Percentiles rank a stretch among this genome's conserved stretches.
phyloP scores from a whole-genome alignment of 2,329 filamentous ascomycete species.

The Dryadomyces sulphureus region DNA sequence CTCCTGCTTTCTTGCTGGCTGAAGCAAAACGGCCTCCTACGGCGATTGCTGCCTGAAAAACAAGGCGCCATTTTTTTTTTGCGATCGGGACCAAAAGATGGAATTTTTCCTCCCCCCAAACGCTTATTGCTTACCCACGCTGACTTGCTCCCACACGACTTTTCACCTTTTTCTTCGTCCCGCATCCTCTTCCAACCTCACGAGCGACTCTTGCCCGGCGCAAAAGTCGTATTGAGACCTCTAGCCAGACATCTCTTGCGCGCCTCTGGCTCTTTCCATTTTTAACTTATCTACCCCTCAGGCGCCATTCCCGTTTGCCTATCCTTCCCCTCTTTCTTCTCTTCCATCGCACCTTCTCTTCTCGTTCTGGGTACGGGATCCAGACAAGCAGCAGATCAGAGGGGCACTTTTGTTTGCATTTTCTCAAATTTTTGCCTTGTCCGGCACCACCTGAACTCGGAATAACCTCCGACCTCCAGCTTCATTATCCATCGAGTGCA shows the following conservation, averaged over 20 bases:
- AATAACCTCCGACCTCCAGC: not conserved
- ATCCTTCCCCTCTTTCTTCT: too few species aligned
- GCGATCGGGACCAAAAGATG: not conserved
- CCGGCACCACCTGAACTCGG: not conserved
- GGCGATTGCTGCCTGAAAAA: not conserved
- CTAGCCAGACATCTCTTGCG: not conserved
- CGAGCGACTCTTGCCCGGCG: conserved; percentile 5
- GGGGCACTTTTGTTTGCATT: not conserved
- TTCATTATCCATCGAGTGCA: too few species aligned
- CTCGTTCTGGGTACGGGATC: conserved; percentile 8
- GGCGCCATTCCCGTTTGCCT: not conserved
- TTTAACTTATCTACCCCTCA: not conserved
- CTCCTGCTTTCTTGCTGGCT: not conserved
- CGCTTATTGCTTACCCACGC: not conserved
- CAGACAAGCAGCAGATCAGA: not conserved
- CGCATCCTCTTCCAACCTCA: not conserved
- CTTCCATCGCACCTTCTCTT: conserved; percentile 1
- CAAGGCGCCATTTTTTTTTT: not conserved
- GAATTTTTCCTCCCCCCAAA: not conserved
- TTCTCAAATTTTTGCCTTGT: not conserved
- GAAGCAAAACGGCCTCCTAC: too few species aligned
- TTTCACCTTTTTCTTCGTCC: not conserved
- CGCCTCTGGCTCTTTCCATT: too few species aligned
- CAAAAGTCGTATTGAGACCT: not conserved
- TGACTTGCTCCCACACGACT: not conserved